Evolutionary conservation across 2,329 filamentous ascomycete genomes (phyloP), one percentile per base, ranked within the genome.

Genomic region (Penicillium sp.): DNA sequence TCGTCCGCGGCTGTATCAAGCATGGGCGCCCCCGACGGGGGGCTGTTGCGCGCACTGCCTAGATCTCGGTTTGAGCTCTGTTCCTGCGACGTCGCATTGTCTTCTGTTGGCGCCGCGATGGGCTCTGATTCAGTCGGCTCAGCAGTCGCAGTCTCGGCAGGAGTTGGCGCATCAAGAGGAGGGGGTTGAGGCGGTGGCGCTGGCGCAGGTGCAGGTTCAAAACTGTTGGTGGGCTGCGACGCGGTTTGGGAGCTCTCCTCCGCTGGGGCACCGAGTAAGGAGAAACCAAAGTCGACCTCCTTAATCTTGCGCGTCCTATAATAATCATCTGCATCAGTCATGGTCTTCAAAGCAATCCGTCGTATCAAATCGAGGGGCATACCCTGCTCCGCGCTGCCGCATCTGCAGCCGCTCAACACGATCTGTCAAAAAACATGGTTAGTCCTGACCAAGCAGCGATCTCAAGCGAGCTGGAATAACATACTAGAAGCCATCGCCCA

Each of bases 341-440:
- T 7, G n/a, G 4, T 17, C 2, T 11, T 30, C 59, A 54, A 26
- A 61, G 15, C 29, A 23, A 68, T 67, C 70, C 68, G 67, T 68
- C 70, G 68, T 69, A 67, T 44, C 7, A n/a, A 17, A 26, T 19
- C 53, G 48, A 62, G 50, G 60, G 67, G 75, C 82, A 71, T 82
- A 85, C 83, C 80, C 84, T 71, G 84, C 83, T 73, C 84, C 84
- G 70, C 84, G 84, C 74, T 84, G 81, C 74, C 84, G 84, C 82
- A 85, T 84, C 71, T 82, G 81, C 70, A 80, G 80, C 70, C 83
- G 82, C 76, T 85, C 83, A 70, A 83, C 79, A 73, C 83, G 82
- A 73, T 80, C 82, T 83, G 65, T 61, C 53, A 64, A 51, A 55
- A 26, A 7, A 48, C 17, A 63, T 64, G 49, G 48, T 66, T 51